Conservation (phyloP, 2,329 filamentous ascomycete genomes). For the Talaromyces marneffei region DNA sequence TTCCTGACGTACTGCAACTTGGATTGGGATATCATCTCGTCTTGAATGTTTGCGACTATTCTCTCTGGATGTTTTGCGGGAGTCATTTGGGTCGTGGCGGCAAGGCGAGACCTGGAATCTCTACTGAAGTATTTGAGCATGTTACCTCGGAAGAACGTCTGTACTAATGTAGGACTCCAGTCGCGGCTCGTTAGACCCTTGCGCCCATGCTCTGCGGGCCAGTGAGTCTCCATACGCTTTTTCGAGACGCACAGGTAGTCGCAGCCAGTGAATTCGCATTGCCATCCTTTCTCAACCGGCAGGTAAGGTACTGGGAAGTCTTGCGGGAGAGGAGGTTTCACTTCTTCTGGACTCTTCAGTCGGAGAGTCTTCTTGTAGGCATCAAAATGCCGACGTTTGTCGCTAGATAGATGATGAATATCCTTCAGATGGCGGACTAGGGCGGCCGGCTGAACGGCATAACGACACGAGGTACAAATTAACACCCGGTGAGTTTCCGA, state of each 20-base stretch:
- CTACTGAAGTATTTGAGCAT: slow-evolving; percentile 24
- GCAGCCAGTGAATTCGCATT: slow-evolving; percentile 18
- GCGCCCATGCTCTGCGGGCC: slow-evolving; percentile 20
- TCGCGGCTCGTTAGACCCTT: slow-evolving; percentile 14
- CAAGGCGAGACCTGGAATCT: background rate
- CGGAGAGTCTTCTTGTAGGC: slow-evolving; percentile 13
- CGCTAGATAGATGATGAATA: slow-evolving; percentile 21
- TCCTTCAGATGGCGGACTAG: slow-evolving; percentile 27
- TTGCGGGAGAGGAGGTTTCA: slow-evolving; percentile 15
- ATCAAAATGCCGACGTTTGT: slow-evolving; percentile 14
- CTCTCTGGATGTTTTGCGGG: background rate
- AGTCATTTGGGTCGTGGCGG: background rate
- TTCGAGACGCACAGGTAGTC: slow-evolving; percentile 24
- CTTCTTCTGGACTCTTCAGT: slow-evolving; percentile 14
- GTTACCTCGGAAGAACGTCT: slow-evolving; percentile 28
- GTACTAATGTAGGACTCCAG: slow-evolving; percentile 21
- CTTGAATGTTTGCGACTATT: background rate
- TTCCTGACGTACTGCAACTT: background rate
- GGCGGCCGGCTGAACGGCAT: slow-evolving; percentile 24
- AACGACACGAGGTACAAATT: slow-evolving; percentile 22
- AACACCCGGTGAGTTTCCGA: slow-evolving; percentile 16
- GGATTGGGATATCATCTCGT: background rate
- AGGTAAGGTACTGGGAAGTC: slow-evolving; percentile 26
- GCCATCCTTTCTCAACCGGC: slow-evolving; percentile 24
- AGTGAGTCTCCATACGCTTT: slow-evolving; percentile 33